Evolutionary conservation across 2,329 filamentous ascomycete species (phyloP).

Genomic region (Ascochyta clinopodiicola): DNA sequence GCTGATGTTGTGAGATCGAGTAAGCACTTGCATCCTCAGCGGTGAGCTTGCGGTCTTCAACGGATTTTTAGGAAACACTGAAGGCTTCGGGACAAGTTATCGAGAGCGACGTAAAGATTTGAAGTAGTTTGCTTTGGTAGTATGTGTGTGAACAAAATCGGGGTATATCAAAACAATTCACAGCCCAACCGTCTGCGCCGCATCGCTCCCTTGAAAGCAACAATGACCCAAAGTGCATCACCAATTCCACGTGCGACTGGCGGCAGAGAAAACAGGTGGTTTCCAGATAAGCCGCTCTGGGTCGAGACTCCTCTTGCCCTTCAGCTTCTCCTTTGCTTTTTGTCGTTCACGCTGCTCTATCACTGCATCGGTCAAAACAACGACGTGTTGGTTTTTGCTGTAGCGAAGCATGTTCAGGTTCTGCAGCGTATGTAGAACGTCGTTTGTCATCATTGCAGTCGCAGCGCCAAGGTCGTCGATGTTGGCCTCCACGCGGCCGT

Average conservation of each 20-base stretch:
- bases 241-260: conserved; percentile 94
- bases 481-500: conserved; percentile 71
- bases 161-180: conserved; percentile 13
- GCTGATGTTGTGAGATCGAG: not conserved
- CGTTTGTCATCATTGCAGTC: conserved; percentile 95
- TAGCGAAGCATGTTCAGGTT: conserved; percentile 95
- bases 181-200: not conserved
- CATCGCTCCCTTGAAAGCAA: not conserved
- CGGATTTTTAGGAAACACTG: not conserved
- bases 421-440: conserved; percentile 93
- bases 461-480: conserved; percentile 82
- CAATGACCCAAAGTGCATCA: conserved; percentile 46
- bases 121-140: not conserved
- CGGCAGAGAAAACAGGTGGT: conserved; percentile 90
- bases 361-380: conserved; percentile 86
- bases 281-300: conserved; percentile 88
- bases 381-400: conserved; percentile 94
- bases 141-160: not conserved
- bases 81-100: not conserved
- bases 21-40: conserved; percentile 5
- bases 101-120: not conserved
- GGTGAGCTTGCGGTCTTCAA: not conserved
- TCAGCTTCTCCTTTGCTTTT: conserved; percentile 79
- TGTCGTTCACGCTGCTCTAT: conserved; percentile 72
- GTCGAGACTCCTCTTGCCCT: conserved; percentile 78